Base-by-base conservation (phyloP, 176 grass and related monocot species). In the Oryza meyeriana region DNA sequence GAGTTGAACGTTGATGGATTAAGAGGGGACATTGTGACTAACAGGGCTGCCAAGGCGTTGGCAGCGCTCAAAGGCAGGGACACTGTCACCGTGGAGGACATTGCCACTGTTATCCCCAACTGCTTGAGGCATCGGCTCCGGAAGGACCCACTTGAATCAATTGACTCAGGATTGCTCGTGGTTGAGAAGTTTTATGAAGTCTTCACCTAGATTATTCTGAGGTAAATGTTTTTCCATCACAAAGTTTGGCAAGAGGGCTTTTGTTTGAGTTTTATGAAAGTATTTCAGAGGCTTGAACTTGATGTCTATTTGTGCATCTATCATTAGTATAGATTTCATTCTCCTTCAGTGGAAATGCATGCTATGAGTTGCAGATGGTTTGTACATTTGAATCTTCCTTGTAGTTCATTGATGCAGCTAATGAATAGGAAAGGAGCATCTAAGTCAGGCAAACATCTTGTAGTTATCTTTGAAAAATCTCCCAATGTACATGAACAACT, bases 101-200 rank as follows among this genome's bases (percentile, higher is more conserved):
- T 99, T 45, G 93, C 91, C 1, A 99, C 93, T 3, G 96, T 99
- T 32, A 95, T 99, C 59, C 96, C 96, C 40, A 99, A 95, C 81
- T 93, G 93, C 78, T 90, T 99, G 80, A 95, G 96, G 89, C 96
- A 99, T 87, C 89, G 96, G 76, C 92, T 99, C 27, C 72, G 96
- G 66, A 99, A 99, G 80, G 96, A 99, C 70, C 96, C 96, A 3
- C 85, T 99, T 0, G 96, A 99, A 63, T 99, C 95, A 0, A 95
- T 99, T 22, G 96, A 99, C 69, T 99, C 96, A 0, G 96, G 96
- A 13, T 91, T 95, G 79, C 96, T 95, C 12, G 87, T 99, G 17
- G 78, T 92, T 18, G 96, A 99, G 87, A 99, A 99, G 87, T 99
- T 99, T 66, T 99, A 99, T 40, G 96, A 99, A 80, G 77, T 99